Conservation (phyloP, 768 basidiomycete genomes). For the Ramaria rubella region DNA sequence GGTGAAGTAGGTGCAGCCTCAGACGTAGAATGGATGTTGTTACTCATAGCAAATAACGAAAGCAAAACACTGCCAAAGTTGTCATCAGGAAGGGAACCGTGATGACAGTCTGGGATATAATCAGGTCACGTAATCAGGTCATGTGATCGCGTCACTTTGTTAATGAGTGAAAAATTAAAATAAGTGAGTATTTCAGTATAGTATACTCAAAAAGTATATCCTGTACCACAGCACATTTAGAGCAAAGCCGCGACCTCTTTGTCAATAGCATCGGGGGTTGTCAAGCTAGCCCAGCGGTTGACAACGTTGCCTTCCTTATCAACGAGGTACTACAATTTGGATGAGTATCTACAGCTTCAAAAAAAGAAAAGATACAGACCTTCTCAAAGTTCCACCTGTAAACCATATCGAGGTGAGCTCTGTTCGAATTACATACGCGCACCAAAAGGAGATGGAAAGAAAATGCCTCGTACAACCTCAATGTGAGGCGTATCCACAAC, state of each 20-base stretch:
- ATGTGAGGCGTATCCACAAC: background rate
- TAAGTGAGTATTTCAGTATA: background rate
- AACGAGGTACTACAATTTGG: slow-evolving; percentile 54
- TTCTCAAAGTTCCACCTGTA: slow-evolving; percentile 87
- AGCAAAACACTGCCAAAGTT: too few species aligned
- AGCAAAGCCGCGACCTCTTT: slow-evolving; percentile 1
- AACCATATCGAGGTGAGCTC: slow-evolving; percentile 1
- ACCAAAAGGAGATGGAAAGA: background rate
- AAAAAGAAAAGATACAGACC: slow-evolving; percentile 6
- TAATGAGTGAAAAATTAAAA: too few species aligned
- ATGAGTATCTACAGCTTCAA: background rate
- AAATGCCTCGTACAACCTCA: background rate
- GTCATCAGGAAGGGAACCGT: too few species aligned
- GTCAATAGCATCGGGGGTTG: slow-evolving; percentile 38
- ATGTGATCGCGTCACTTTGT: too few species aligned
- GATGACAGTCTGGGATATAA: too few species aligned
- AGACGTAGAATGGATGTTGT: too few species aligned
- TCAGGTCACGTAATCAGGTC: too few species aligned
- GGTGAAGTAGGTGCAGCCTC: too few species aligned
- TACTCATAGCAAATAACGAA: too few species aligned
- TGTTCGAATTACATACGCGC: background rate
- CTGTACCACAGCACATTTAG: background rate
- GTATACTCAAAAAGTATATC: background rate
- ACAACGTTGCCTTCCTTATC: slow-evolving; percentile 72
- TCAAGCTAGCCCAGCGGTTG: slow-evolving; percentile 71